Base-by-base conservation (phyloP, 2,329 filamentous ascomycete species). In the Magnaporthiopsis incrustans region DNA sequence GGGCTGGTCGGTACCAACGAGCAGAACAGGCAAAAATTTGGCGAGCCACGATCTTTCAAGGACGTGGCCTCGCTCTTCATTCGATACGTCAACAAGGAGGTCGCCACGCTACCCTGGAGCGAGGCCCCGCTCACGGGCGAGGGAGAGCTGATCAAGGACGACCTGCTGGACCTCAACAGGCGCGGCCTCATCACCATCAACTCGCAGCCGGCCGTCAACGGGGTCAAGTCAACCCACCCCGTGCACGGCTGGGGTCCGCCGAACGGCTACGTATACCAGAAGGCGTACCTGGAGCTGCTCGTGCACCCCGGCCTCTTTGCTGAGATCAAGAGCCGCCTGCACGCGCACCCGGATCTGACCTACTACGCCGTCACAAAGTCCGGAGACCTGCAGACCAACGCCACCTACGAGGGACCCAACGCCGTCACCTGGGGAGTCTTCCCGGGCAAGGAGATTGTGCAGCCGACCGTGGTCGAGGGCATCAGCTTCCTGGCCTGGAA, bases 341-440 rank as follows among this genome's bases (percentile, higher is more conserved):
- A 93, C 69, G 80, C 84, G 60, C 85, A 95, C 71, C 85, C 88
- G 3, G 90, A 96, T 69, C 80, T 99, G 72, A 97, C 94, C 0
- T 99, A 96, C 79, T 97, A 98, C 72, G 92, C 92, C 60, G 92
- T 97, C 67, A 95, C 91, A 70, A 93, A 91, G 76, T 82, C 84
- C 26, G 93, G 94, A 33, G 85, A 89, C 65, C 82, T 98, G 64
- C 88, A 87, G 75, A 95, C 92, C 33, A 98, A 99, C 72, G 88
- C 92, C 1, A 87, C 88, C 11, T 85, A 87, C 27, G 92, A 96
- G 69, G 91, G 92, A 7, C 95, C 95, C 53, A 99, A 99, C 71
- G 95, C 95, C n/a, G 91, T 99, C 61, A 99, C 95, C 1, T 99
- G 95, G 95, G 95, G 95, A 77, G 96, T 99, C 44, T 99, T 98